These are phyloP conservation scores for Solanum stenotomum DNA, from an alignment of 257 asterid genomes.

Conservation along the genomic window DNA sequence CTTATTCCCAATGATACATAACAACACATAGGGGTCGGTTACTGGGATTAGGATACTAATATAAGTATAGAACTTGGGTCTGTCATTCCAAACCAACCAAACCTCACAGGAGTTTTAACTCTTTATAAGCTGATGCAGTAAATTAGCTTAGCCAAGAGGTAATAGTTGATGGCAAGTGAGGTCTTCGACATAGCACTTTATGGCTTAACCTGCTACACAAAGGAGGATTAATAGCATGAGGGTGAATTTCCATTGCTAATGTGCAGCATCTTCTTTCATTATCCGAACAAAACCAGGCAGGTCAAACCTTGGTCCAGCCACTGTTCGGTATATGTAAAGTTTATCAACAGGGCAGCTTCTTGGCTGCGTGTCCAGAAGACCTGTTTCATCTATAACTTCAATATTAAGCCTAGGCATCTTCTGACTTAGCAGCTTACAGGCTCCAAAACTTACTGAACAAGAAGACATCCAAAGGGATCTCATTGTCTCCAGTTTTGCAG, in stretches of 20 bases:
- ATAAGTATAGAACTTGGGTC: background rate
- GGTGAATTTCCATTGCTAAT: background rate
- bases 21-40: background rate
- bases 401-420: constrained; percentile 21
- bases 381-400: constrained; percentile 18
- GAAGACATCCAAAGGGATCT: constrained; percentile 27
- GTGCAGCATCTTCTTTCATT: constrained; percentile 1
- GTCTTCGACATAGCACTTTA: background rate
- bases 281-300: constrained; percentile 25
- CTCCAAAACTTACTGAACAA: constrained; percentile 20
- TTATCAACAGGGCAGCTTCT: constrained; percentile 24
- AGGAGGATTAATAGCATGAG: background rate
- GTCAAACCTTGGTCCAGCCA: constrained; percentile 33
- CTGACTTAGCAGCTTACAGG: constrained; percentile 12
- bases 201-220: background rate
- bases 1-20: background rate
- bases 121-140: background rate
- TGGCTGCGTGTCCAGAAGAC: background rate
- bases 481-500: constrained; percentile 18
- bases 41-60: background rate
- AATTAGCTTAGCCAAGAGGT: background rate
- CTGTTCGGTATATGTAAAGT: constrained; percentile 30
- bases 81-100: background rate
- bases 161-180: no score
- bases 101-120: background rate